Evolutionary conservation across 2,329 filamentous ascomycete species (phyloP).

Genomic region (Botryosphaeria agaves): DNA sequence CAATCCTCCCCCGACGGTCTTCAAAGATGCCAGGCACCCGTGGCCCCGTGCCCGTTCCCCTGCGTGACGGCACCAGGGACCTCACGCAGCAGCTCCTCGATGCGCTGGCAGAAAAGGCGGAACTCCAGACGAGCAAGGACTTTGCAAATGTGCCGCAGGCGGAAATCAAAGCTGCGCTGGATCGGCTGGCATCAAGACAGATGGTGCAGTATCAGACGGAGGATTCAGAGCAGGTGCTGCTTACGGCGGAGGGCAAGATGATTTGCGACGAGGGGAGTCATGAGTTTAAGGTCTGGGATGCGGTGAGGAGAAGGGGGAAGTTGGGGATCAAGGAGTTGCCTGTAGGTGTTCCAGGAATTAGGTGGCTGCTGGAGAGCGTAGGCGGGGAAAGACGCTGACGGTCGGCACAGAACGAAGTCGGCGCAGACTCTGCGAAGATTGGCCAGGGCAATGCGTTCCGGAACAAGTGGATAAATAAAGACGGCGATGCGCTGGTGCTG

Average conservation of each 20-base stretch:
- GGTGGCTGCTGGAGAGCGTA: no score
- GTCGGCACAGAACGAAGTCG: conserved; percentile 41
- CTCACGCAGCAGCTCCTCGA: conserved; percentile 72
- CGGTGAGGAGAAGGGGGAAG: conserved; percentile 25
- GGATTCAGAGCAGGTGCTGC: conserved; percentile 57
- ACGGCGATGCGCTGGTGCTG: conserved; percentile 35
- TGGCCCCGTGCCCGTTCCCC: conserved; percentile 28
- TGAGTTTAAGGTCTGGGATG: conserved; percentile 33
- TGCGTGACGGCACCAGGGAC: conserved; percentile 21
- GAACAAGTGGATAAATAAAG: conserved; percentile 49
- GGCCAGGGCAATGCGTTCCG: conserved; percentile 94
- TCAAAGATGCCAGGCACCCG: conserved; percentile 26
- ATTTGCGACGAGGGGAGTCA: conserved; percentile 38
- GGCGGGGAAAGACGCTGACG: no score
- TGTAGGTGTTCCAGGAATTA: no score
- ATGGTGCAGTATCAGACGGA: conserved; percentile 79
- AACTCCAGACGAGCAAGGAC: conserved; percentile 12
- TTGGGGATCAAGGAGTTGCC: conserved; percentile 29
- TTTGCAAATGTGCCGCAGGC: conserved; percentile 18
- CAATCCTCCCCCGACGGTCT: no score
- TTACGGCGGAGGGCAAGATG: conserved; percentile 70
- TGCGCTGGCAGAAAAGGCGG: conserved; percentile 30
- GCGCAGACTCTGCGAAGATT: conserved; percentile 61
- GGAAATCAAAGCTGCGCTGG: conserved; percentile 68
- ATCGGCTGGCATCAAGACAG: conserved; percentile 64